Base-by-base conservation (phyloP, 176 grass and related monocot genomes). In the Paspalum vaginatum region DNA sequence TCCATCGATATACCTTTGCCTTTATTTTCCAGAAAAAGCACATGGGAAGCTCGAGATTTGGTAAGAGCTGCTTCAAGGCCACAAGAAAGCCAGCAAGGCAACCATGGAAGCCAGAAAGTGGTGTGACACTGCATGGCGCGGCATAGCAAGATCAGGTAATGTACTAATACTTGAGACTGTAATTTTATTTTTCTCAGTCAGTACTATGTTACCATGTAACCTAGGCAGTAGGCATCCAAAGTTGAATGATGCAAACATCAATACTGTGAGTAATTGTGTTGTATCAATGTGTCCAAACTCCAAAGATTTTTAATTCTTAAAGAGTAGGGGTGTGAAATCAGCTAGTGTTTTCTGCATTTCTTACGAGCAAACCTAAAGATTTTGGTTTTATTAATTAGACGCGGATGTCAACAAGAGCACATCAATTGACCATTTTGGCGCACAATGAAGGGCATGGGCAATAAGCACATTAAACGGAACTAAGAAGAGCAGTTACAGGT, bases 11-110 rank as follows among this genome's bases (percentile, higher is more conserved):
- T 81, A 94, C 95, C 92, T 96, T 99, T 45, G 97, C 93, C 92
- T 99, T 99, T 27, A 99, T 93, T 87, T 95, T 99, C 84, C 93
- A 96, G 79, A 97, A 97, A 86, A 97, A 97, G 39, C 89, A 94
- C 89, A 87, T 96, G 16, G 93, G 93, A 24, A 97, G 84, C 79
- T 99, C 97, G 75, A 93, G 92, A 75, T 96, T 89, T 85, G 97
- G 97, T 88, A 99, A 72, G 39, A 99, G 74, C 43, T 99, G 97
- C 64, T 99, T 99, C 70, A 96, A 74, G 74, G 82, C 97, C 62
- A 99, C 97, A 39, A 99, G 79, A 79, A 96, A 92, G 78, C 93
- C 97, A 26, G 97, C 93, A 78, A 99, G 90, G 45, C 78, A 81
- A 49, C 97, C 93, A 61, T 99, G 91, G 89, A 99, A 99, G 24